These are phyloP conservation scores for Pharnaceum exiguum DNA, from an alignment of 148 eudicot genomes.

Conservation along the genomic window DNA sequence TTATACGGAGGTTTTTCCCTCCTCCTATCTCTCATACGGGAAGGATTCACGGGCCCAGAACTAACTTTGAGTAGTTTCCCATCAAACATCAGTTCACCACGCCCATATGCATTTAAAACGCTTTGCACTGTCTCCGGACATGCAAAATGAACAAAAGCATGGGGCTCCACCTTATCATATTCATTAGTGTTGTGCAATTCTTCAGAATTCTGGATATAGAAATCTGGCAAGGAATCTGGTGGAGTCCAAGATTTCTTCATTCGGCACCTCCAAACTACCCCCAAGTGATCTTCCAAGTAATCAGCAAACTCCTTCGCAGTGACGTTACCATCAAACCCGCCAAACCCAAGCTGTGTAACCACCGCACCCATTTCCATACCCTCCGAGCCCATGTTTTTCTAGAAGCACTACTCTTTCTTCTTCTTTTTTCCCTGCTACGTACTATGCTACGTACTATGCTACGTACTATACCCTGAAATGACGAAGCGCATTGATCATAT, in stretches of 20 bases:
- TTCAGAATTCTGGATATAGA: constrained; percentile 14
- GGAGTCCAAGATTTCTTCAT: constrained; percentile 89
- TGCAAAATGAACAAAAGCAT: constrained; percentile 83
- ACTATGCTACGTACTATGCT: neutral
- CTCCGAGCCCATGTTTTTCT: constrained; percentile 45
- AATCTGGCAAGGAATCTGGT: constrained; percentile 57
- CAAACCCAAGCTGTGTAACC: constrained; percentile 71
- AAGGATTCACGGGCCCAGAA: constrained; percentile 68
- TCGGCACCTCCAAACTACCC: constrained; percentile 76
- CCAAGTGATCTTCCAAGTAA: constrained; percentile 51
- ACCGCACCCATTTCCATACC: constrained; percentile 36
- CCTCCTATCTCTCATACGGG: constrained; percentile 54
- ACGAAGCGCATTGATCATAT: no score
- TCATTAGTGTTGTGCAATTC: constrained; percentile 24
- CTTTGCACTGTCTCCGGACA: constrained; percentile 34
- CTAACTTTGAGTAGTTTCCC: constrained; percentile 43
- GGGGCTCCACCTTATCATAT: constrained; percentile 71
- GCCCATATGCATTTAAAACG: constrained; percentile 46
- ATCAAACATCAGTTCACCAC: constrained; percentile 32
- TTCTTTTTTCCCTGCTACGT: neutral
- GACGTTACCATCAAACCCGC: constrained; percentile 55
- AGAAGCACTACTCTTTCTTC: no score
- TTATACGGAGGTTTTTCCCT: constrained; percentile 40
- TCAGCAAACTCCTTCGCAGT: constrained; percentile 59
- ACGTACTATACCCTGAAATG: neutral